These are phyloP conservation scores for Tylopilus sp. DNA, from an alignment of 768 basidiomycete genomes.

Conservation along the genomic window DNA sequence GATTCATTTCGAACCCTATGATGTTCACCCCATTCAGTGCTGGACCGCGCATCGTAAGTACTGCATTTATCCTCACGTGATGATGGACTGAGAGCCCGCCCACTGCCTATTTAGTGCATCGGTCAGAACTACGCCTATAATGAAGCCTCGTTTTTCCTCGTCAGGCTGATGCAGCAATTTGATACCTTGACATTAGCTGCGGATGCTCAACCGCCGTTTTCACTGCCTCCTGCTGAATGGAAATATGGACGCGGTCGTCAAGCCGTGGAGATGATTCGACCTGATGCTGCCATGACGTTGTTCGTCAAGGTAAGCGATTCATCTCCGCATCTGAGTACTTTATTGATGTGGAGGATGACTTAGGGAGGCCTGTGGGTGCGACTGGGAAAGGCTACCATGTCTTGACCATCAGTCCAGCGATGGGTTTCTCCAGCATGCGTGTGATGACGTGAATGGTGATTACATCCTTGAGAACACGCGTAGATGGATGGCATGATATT, in stretches of 20 bases:
- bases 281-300: conserved; percentile 59
- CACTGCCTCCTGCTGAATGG: conserved; percentile 63
- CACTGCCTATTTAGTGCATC: conserved; percentile 46
- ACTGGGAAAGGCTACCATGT: conserved; percentile 31
- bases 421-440: not conserved
- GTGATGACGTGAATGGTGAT: not conserved
- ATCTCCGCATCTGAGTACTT: conserved; percentile 6
- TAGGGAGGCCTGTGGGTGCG: conserved; percentile 62
- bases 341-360: conserved; percentile 1
- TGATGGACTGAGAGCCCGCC: conserved; percentile 12
- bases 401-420: conserved; percentile 9
- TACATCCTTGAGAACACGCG: not conserved
- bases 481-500: conserved; percentile 1
- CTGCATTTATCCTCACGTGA: conserved; percentile 1
- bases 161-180: conserved; percentile 62
- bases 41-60: conserved; percentile 54
- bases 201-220: conserved; percentile 59
- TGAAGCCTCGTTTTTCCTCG: conserved; percentile 70
- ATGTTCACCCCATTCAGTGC: conserved; percentile 76
- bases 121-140: conserved; percentile 77
- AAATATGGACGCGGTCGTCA: conserved; percentile 41
- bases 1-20: conserved; percentile 54
- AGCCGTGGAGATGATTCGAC: conserved; percentile 56
- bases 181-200: conserved; percentile 55
- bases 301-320: conserved; percentile 54